Base-by-base conservation (phyloP, 176 grass and related monocot genomes). In the Phoenix dactylifera region DNA sequence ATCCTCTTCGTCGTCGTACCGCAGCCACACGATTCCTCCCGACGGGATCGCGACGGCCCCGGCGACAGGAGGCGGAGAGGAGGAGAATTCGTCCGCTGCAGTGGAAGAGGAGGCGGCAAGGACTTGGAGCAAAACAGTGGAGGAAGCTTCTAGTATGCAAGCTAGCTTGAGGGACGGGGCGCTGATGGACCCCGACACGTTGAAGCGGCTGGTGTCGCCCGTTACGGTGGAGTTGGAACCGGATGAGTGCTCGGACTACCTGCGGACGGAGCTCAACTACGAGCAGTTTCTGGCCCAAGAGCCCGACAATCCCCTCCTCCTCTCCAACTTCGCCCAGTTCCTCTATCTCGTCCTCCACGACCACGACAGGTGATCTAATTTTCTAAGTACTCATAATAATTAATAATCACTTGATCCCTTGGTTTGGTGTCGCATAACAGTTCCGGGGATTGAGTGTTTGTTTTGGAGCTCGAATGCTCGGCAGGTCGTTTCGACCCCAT, bases 321-420 rank as follows among this genome's bases (percentile, higher is more conserved):
- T 98, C 0, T 54, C 66, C 48, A 98, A 98, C 77, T 98, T 92
- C 55, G 93, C 93, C 1, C 87, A 89, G 64, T 92, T 92, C 69
- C 66, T 92, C 24, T 85, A 74, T 60, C 58, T 83, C 39, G 87
- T 98, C 72, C 87, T 85, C 66, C 72, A 67, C 62, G 84, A 98
- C 17, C 69, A 86, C 54, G 82, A 89, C 52, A 78, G 88, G 93
- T 98, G 74, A 44, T 44, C 35, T 39, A 39, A 12, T 39, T 10
- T 12, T 39, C 35, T 10, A 39, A 39, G 7, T 20, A 0, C 20
- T 20, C 20, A 20, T 10, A 12, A 39, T 10, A 39, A 39, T 12
- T 12, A 39, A 10, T 39, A 39, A 39, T 12, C 30, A 7, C 5
- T 35, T 35, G 30, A 35, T 39, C 9, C 9, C 35, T 39, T 12